phyloP scores from a whole-genome alignment of 78 protist genomes.

The Diacronema lutheri region DNA sequence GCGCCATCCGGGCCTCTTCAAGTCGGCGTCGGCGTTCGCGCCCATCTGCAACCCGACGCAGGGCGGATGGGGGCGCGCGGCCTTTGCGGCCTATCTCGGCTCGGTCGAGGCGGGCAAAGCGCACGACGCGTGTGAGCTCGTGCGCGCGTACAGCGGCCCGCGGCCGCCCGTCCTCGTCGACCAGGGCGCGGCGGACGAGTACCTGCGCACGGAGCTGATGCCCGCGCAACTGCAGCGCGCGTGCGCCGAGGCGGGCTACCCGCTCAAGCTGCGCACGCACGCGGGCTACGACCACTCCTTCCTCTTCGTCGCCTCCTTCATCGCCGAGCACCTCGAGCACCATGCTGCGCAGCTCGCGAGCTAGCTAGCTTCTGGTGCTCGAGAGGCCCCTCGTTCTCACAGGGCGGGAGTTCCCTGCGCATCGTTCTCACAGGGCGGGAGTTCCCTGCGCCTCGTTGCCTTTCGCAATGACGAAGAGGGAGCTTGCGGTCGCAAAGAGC shows the following conservation, averaged over 20 bases:
- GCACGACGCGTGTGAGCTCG: neutral
- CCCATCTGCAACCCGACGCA: slow-evolving; percentile 67
- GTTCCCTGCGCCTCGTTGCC: no score
- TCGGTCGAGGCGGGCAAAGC: slow-evolving; percentile 2
- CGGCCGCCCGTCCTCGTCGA: neutral
- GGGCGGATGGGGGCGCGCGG: slow-evolving; percentile 14
- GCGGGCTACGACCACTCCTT: slow-evolving; percentile 41
- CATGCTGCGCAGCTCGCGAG: no score
- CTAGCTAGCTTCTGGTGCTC: no score
- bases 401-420: no score
- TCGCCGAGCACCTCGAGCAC: slow-evolving; percentile 34
- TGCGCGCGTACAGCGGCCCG: neutral
- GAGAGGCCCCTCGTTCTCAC: no score
- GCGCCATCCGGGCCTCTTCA: slow-evolving; percentile 55
- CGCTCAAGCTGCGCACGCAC: slow-evolving; percentile 4
- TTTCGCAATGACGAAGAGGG: no score
- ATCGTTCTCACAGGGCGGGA: no score
- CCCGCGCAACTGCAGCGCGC: neutral
- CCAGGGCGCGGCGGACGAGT: slow-evolving; percentile 15
- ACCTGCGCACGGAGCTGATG: neutral
- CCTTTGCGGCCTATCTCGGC: slow-evolving; percentile 23
- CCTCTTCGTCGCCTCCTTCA: slow-evolving; percentile 32
- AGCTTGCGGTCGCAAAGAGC: no score
- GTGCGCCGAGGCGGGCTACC: neutral
- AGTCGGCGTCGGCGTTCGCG: slow-evolving; percentile 84